Conservation (phyloP, 495 filamentous ascomycete species). For the Talaromyces stipitatus region DNA sequence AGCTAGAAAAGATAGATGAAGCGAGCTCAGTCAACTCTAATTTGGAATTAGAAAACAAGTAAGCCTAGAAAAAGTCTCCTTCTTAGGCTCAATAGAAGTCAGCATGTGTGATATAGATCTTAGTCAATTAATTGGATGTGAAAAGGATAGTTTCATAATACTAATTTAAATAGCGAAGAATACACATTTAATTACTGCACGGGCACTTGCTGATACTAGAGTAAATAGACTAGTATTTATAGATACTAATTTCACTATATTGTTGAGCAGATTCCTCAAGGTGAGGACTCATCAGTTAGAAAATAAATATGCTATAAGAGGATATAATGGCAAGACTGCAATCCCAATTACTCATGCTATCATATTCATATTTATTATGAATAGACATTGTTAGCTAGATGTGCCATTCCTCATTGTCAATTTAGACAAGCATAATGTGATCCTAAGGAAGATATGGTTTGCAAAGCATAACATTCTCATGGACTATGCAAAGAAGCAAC, state of each 20-base stretch:
- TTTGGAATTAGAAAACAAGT: not conserved
- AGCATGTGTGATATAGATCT: not conserved
- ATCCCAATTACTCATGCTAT: conserved; percentile 1
- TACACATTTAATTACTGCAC: not conserved
- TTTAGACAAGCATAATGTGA: conserved; percentile 5
- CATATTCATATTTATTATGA: not conserved
- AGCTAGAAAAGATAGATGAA: not conserved
- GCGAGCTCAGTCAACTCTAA: too few species aligned
- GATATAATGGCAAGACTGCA: conserved; percentile 22
- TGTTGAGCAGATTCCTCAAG: not conserved
- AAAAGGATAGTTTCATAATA: conserved; percentile 8
- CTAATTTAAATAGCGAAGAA: conserved; percentile 5
- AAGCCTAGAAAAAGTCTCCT: conserved; percentile 7
- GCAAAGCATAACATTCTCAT: not conserved
- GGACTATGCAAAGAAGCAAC: not conserved
- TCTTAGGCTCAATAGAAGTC: not conserved
- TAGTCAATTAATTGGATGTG: not conserved
- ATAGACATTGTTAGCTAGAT: not conserved
- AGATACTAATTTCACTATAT: not conserved
- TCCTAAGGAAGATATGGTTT: conserved; percentile 2
- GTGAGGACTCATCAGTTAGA: conserved; percentile 13
- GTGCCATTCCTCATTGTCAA: conserved; percentile 1
- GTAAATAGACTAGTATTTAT: too few species aligned
- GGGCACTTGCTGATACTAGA: conserved; percentile 1
- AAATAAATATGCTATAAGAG: not conserved